Base-by-base conservation (phyloP, 2,329 filamentous ascomycete species). In the Epicoccum sorghinum region DNA sequence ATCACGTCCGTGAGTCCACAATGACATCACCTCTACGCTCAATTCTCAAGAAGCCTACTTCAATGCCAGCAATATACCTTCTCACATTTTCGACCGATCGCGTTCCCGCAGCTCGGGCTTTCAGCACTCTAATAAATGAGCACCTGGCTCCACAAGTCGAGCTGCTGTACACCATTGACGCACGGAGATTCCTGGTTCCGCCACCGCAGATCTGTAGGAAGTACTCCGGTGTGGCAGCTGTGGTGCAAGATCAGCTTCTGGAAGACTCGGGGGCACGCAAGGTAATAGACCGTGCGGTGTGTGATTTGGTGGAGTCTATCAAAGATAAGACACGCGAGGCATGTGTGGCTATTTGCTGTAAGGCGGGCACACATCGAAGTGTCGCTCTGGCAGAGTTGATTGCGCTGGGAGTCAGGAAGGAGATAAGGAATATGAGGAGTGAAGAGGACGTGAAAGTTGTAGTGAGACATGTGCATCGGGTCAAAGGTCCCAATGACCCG, bases 311-410 rank as follows among this genome's bases (percentile, higher is more conserved):
- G 2, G 10, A 22, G 3, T 60, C 58, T 36, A 54, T 55, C 1
- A 32, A 10, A 4, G 38, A 12, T 4, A 39, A 36, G 12, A 35
- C 41, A 27, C 54, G 12, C 30, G 58, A 58, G 44, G 59, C 60
- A 2, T 57, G 47, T 14, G 24, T 70, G 12, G 65, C 61, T 38
- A 62, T 68, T 6, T 67, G 65, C 37, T 72, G 69, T 49, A 40
- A 47, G 25, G 53, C 59, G 3, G 69, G 69, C 8, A 72, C 69
- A 27, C 69, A 72, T 58, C 63, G 69, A 10, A 72, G 69, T 57
- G 69, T 72, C 14, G 56, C 67, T 10, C 51, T 70, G 48, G 68
- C 63, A 25, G 68, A 72, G 60, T 22, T 55, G 49, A 66, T 71
- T 55, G 66, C 60, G 46, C 43, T 55, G 49, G 59, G 59, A 9